Percentiles rank a stretch among this genome's conserved stretches.
Conservation (phyloP, 2,329 filamentous ascomycete genomes). For the Penicillium sp. region DNA sequence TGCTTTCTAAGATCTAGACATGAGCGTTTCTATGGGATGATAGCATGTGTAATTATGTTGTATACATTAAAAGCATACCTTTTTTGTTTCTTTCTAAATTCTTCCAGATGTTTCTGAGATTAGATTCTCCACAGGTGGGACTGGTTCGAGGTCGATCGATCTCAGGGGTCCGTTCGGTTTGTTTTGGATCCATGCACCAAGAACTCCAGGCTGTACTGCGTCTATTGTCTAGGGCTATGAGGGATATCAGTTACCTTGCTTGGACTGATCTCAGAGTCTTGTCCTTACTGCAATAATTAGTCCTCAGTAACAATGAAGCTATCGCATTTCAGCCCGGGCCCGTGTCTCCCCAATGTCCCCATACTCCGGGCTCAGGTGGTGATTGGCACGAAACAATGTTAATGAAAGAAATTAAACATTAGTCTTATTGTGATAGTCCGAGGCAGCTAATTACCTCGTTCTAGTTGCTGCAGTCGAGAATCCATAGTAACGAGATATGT, state of each 20-base stretch:
- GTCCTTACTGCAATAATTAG: not conserved
- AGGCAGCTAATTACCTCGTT: too few relatives aligned
- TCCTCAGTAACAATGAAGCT: too few relatives aligned
- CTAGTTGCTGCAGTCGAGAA: not conserved
- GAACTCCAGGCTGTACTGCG: too few relatives aligned
- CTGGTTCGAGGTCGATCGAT: conserved; percentile 9
- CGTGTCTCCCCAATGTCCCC: not conserved
- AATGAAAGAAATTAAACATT: not conserved
- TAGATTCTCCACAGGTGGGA: conserved; percentile 17
- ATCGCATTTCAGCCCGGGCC: not conserved
- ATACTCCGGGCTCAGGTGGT: not conserved
- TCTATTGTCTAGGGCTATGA: too few relatives aligned
- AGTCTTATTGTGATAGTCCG: not conserved
- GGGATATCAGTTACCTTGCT: too few relatives aligned
- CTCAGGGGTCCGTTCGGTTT: conserved; percentile 24
- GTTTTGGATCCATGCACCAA: not conserved
- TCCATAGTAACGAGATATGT: not conserved
- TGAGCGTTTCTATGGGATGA: conserved; percentile 7
- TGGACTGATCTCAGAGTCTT: not conserved
- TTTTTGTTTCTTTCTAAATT: conserved; percentile 1
- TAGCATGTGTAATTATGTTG: conserved; percentile 14
- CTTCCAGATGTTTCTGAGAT: conserved; percentile 3
- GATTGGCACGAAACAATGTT: not conserved
- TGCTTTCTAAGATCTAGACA: conserved; percentile 36
- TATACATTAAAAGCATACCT: conserved; percentile 18